Conservation (phyloP, 1,284 basidiomycete species). For the Phaffia rhodozyma region DNA sequence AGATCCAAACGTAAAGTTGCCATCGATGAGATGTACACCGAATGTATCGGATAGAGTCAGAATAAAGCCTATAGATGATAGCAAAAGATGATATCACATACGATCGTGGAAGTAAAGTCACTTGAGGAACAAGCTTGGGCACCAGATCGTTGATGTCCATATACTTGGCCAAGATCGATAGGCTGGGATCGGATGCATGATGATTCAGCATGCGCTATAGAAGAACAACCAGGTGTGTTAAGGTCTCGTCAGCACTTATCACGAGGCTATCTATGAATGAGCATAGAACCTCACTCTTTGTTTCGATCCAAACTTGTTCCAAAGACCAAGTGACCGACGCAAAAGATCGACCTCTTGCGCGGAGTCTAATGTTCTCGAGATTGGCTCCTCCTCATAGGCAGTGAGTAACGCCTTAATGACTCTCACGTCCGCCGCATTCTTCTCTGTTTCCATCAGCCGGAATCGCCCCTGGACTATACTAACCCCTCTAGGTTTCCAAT, state of each 20-base stretch:
- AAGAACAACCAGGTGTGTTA: no score
- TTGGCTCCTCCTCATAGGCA: no score
- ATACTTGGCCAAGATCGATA: not conserved
- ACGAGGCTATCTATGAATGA: no score
- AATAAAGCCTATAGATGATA: not conserved
- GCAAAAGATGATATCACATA: conserved; percentile 31
- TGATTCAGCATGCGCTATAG: no score
- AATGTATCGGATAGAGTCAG: not conserved
- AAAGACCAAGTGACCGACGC: no score
- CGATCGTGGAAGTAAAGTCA: conserved; percentile 59
- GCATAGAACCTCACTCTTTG: no score
- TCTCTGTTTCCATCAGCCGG: conserved; percentile 54
- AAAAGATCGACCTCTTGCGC: no score
- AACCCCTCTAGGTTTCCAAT: conserved; percentile 78
- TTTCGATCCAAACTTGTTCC: no score
- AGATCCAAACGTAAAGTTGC: conserved; percentile 8
- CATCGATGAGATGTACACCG: not conserved
- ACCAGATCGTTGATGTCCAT: conserved; percentile 23
- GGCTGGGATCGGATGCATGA: not conserved
- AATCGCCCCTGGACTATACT: conserved; percentile 76
- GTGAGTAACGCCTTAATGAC: conserved; percentile 63
- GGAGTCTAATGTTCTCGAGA: no score
- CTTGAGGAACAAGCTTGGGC: conserved; percentile 30
- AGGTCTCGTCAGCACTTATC: no score
- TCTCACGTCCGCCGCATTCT: conserved; percentile 73